A percentile compares a stretch with the other conserved stretches of the same genome.
phyloP scores from a whole-genome alignment of 2,329 filamentous ascomycete species.

The Phaeoacremonium minimum region DNA sequence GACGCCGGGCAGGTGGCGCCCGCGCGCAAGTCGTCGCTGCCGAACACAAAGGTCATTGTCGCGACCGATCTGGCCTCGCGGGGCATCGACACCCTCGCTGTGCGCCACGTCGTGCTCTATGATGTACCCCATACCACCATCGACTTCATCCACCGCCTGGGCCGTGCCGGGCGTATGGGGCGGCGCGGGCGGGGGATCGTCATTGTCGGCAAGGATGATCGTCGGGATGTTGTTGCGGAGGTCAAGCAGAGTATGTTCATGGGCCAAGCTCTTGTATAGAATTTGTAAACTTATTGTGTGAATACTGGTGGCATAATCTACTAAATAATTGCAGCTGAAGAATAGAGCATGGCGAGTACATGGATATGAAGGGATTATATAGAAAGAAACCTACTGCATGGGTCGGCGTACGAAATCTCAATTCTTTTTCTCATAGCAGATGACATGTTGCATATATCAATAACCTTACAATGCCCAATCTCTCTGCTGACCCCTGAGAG shows the following conservation, averaged over 20 bases:
- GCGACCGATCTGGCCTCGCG: slow-evolving; percentile 89
- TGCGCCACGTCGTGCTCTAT: slow-evolving; percentile 88
- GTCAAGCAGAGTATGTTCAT: slow-evolving; percentile 87
- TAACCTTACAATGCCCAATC: too few species aligned
- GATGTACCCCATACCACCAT: slow-evolving; percentile 98
- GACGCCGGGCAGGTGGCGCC: slow-evolving; percentile 18
- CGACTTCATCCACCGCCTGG: slow-evolving; percentile 95
- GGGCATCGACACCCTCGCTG: slow-evolving; percentile 90
- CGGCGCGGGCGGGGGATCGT: slow-evolving; percentile 85
- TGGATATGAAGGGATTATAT: too few species aligned
- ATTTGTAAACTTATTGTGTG: not conserved
- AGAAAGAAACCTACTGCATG: too few species aligned
- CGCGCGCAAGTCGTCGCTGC: slow-evolving; percentile 45
- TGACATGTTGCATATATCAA: too few species aligned
- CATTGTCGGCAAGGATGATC: slow-evolving; percentile 81
- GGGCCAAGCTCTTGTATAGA: slow-evolving; percentile 70
- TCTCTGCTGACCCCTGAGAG: too few species aligned
- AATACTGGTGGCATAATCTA: too few species aligned
- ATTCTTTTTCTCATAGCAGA: too few species aligned
- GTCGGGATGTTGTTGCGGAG: slow-evolving; percentile 85
- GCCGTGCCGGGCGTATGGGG: slow-evolving; percentile 88
- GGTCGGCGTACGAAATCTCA: too few species aligned
- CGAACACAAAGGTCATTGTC: slow-evolving; percentile 85
- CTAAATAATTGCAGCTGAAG: not conserved
- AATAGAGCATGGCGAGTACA: too few species aligned